Evolutionary conservation across 495 filamentous ascomycete genomes (phyloP).

Genomic region (Podospora didyma): DNA sequence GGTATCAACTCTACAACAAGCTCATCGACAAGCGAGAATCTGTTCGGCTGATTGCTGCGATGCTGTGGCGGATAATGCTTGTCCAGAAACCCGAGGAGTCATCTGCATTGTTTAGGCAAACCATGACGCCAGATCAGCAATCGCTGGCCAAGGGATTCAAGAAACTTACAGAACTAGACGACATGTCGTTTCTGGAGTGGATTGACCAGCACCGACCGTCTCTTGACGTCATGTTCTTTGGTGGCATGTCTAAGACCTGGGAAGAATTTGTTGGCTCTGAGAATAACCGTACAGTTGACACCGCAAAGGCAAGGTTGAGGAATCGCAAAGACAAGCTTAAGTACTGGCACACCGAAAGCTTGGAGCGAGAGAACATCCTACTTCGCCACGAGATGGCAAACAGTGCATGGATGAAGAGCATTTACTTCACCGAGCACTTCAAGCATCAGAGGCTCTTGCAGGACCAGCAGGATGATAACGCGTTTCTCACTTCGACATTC

Average conservation of each 20-base stretch:
- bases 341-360: constrained; percentile 67
- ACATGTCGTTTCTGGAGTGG: constrained; percentile 81
- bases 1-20: constrained; percentile 85
- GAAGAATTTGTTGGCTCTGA: constrained; percentile 76
- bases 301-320: constrained; percentile 57
- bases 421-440: constrained; percentile 84
- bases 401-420: constrained; percentile 88
- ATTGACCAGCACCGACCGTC: constrained; percentile 77
- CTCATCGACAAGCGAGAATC: constrained; percentile 59
- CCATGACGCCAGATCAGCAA: constrained; percentile 62
- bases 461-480: constrained; percentile 84
- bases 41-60: constrained; percentile 73
- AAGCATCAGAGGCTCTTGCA: constrained; percentile 84
- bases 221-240: constrained; percentile 77
- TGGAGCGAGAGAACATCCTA: constrained; percentile 63
- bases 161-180: constrained; percentile 80
- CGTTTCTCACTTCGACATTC: constrained; percentile 68
- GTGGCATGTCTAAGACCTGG: constrained; percentile 74
- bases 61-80: constrained; percentile 83
- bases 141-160: constrained; percentile 74
- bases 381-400: constrained; percentile 78
- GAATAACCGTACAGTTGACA: constrained; percentile 71
- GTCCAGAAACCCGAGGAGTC: constrained; percentile 92
- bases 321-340: constrained; percentile 80
- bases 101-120: constrained; percentile 63